Evolutionary conservation across 2,329 filamentous ascomycete genomes (phyloP).

Genomic region (Rhinocladiella similis): DNA sequence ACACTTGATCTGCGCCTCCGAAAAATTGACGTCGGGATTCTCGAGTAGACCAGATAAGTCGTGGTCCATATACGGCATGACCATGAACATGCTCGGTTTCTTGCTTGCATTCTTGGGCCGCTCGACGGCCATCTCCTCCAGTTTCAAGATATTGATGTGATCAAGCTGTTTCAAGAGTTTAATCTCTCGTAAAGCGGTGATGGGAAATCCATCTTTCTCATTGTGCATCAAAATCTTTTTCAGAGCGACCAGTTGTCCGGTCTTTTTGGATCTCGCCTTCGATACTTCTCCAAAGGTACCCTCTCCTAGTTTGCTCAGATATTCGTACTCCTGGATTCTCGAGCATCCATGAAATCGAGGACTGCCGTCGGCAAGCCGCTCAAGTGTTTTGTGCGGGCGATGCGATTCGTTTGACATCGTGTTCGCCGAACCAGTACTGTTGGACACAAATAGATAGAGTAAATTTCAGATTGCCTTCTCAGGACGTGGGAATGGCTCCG

Average conservation of each 20-base stretch:
- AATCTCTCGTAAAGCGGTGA: constrained; percentile 94
- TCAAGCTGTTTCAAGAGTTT: constrained; percentile 95
- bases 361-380: constrained; percentile 47
- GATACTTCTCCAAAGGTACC: constrained; percentile 96
- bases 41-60: constrained; percentile 96
- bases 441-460: neutral
- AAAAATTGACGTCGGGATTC: constrained; percentile 86
- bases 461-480: too few species aligned
- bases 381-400: constrained; percentile 36
- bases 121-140: constrained; percentile 97
- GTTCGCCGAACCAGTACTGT: neutral
- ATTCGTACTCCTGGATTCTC: constrained; percentile 40
- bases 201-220: constrained; percentile 99
- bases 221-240: constrained; percentile 99
- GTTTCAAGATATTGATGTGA: constrained; percentile 79
- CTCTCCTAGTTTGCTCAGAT: constrained; percentile 67
- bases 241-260: constrained; percentile 75
- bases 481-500: too few species aligned
- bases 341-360: constrained; percentile 81
- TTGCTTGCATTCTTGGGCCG: constrained; percentile 70
- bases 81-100: constrained; percentile 94
- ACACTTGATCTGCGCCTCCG: constrained; percentile 92
- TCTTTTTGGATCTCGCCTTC: constrained; percentile 76
- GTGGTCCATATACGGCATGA: constrained; percentile 98
- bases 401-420: constrained; percentile 14